Base-by-base conservation (phyloP, 192 early-diverging fungal species). In the Coemansia sp. region DNA sequence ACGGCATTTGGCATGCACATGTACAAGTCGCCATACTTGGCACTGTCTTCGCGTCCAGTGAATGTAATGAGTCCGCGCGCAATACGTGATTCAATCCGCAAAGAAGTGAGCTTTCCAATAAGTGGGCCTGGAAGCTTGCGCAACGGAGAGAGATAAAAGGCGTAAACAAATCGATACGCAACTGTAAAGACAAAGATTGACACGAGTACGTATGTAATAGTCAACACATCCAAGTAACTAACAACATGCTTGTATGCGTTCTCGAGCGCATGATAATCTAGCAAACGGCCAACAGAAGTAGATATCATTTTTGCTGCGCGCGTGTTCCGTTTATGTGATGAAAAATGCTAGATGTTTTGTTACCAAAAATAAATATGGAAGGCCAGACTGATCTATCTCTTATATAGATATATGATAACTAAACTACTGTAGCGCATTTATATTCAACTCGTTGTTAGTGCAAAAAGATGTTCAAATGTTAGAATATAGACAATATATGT, bases 1-100 rank as follows among this genome's bases (percentile, higher is more conserved):
- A 75, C 64, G 13, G 68, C 63, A 20, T 68, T 67, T 4, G 67
- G 67, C 38, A 56, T 64, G 37, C 53, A 66, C 17, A 75, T 60
- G 25, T 44, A 75, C 16, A 75, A 61, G 25, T 75, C 74, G 44
- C 74, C 74, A 19, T 75, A 75, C n/a, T 59, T 65, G 5, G 19
- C 40, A 59, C 61, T 61, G 45, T 75, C 68, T 12, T 40, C 16
- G 7, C 49, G 49, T 0, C 68, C 67, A 13, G 69, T 12, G 17
- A 45, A 40, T 19, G 68, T 38, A 58, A 62, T 57, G 41, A 70
- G 59, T 17, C 74, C 74, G 10, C 17, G 20, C 11, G 37, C 64
- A 14, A 44, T 22, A 53, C 39, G 46, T 14, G 65, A 5, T 57
- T 75, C 50, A 1, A 62, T 20, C 5, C 67, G 67, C 17, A 54